A percentile compares a stretch with the other conserved stretches of the same genome.
Evolutionary conservation across 768 basidiomycete species (phyloP).

Genomic region (Neoboletus magnificus): DNA sequence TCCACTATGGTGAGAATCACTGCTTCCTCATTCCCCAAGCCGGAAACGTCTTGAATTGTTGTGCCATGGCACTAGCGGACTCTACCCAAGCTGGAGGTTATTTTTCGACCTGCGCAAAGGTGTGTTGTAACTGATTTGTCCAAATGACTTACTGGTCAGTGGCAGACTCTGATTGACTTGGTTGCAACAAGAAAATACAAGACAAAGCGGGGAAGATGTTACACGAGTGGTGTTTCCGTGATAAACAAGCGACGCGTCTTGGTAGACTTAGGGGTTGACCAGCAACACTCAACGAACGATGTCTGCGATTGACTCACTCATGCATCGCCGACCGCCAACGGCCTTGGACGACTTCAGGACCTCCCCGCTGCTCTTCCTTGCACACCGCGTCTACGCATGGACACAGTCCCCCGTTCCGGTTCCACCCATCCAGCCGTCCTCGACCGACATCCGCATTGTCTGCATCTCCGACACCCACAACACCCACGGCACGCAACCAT

Average conservation of each 20-base stretch:
- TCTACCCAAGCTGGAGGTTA: neutral
- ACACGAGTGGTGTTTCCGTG: neutral
- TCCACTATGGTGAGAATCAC: too few species aligned
- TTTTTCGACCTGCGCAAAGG: neutral
- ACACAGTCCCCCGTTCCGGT: neutral
- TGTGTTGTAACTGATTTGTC: neutral
- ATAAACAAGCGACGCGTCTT: too few species aligned
- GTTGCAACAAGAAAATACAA: neutral
- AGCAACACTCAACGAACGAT: neutral
- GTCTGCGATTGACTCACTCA: neutral
- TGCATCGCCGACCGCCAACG: neutral
- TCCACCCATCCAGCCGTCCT: neutral
- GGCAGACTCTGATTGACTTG: neutral
- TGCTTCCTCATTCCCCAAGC: neutral
- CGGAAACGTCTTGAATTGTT: too few species aligned
- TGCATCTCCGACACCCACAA: constrained; percentile 42
- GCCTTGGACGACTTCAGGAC: constrained; percentile 7
- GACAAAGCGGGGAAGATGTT: neutral
- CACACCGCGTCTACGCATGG: constrained; percentile 12
- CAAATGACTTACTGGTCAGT: neutral
- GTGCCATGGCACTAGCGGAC: neutral
- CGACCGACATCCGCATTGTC: constrained; percentile 33
- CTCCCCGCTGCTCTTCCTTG: constrained; percentile 11
- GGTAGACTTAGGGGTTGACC: neutral
- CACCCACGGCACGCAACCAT: constrained; percentile 22